Evolutionary conservation across 305 asterid genomes (phyloP).

Genomic region (Ajuga reptans): DNA sequence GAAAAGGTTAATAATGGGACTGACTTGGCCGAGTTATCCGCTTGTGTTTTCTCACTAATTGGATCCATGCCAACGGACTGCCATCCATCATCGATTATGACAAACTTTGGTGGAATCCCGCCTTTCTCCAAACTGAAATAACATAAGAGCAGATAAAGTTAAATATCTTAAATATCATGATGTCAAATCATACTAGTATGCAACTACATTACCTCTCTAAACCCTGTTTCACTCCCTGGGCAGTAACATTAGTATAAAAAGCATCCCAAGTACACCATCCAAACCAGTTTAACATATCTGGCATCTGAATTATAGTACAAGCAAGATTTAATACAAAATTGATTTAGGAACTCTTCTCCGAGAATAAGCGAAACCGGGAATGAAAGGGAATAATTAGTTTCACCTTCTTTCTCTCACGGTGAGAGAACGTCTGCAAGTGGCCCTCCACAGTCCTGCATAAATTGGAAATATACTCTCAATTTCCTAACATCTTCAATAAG

Average conservation of each 20-base stretch:
- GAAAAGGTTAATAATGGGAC: constrained; percentile 7
- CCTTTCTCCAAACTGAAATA: constrained; percentile 59
- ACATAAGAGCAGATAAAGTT: neutral
- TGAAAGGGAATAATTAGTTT: neutral
- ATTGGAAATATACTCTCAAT: constrained; percentile 9
- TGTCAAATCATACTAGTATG: neutral
- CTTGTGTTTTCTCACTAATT: constrained; percentile 34
- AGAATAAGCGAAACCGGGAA: neutral
- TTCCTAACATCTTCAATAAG: constrained; percentile 8
- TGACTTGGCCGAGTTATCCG: constrained; percentile 75
- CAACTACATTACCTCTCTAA: constrained; percentile 48
- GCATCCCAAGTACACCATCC: constrained; percentile 99
- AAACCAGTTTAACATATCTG: constrained; percentile 90
- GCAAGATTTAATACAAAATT: constrained; percentile 7
- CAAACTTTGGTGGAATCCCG: constrained; percentile 66
- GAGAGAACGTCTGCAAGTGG: constrained; percentile 69
- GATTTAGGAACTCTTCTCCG: neutral
- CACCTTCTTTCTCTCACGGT: constrained; percentile 86
- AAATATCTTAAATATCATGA: neutral
- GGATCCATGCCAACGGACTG: constrained; percentile 84
- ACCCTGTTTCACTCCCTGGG: constrained; percentile 75
- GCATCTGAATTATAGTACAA: constrained; percentile 45
- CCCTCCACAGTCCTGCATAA: constrained; percentile 61
- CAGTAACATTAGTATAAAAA: constrained; percentile 73
- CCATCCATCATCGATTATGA: constrained; percentile 92